Evolutionary conservation across 2,329 filamentous ascomycete species (phyloP).

Genomic region (Macrophomina pseudophaseolina): DNA sequence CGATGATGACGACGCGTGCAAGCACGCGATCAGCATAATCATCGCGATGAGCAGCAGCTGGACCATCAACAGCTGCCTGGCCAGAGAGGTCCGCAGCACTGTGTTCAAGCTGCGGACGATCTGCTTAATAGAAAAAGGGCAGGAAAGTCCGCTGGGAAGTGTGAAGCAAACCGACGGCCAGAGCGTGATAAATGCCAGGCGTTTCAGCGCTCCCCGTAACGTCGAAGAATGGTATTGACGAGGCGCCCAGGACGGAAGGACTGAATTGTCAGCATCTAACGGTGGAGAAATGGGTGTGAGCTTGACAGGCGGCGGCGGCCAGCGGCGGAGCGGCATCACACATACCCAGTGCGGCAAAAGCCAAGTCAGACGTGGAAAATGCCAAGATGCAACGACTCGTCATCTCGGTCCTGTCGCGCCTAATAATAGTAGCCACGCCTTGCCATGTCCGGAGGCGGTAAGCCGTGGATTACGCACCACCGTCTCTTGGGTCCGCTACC

Average conservation of each 20-base stretch:
- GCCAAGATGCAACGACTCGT: neutral
- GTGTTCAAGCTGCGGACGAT: neutral
- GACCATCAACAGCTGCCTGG: neutral
- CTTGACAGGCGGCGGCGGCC: neutral
- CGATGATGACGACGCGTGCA: neutral
- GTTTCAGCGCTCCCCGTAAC: neutral
- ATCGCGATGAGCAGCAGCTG: neutral
- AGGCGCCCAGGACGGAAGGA: neutral
- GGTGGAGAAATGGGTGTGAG: neutral
- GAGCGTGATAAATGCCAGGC: neutral
- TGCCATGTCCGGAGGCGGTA: conserved; percentile 4
- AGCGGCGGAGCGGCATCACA: neutral
- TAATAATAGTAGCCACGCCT: conserved; percentile 1
- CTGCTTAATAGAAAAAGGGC: neutral
- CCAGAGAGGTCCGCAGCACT: neutral
- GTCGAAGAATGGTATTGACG: neutral
- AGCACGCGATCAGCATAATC: conserved; percentile 1
- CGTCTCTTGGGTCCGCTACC: conserved; percentile 2
- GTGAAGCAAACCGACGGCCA: no score
- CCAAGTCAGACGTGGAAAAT: neutral
- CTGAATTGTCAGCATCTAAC: neutral
- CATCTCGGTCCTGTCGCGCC: neutral
- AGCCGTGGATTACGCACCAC: conserved; percentile 15
- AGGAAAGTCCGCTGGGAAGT: neutral
- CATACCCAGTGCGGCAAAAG: neutral